Evolutionary conservation across 345 rosid species (phyloP).

Genomic region (Eucalyptus pumila): DNA sequence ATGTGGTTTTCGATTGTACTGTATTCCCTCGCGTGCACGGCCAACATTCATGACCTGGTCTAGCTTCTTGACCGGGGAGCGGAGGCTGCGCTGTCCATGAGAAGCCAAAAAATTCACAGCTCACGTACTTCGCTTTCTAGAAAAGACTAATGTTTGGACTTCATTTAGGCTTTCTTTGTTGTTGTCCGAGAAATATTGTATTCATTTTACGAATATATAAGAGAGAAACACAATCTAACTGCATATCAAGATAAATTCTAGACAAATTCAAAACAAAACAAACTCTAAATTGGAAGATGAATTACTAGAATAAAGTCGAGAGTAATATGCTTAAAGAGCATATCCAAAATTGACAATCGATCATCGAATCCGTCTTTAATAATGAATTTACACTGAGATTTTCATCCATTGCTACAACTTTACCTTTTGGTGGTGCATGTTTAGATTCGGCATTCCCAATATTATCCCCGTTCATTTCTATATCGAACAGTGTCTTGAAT

Average conservation of each 20-base stretch:
- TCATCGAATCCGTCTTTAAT: no score
- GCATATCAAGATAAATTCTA: no score
- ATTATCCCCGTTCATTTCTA: not conserved
- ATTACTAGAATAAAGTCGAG: no score
- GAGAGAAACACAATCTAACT: no score
- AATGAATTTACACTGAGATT: no score
- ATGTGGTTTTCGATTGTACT: not conserved
- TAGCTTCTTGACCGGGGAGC: not conserved
- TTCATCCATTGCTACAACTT: no score
- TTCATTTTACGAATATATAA: not conserved
- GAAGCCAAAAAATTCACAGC: not conserved
- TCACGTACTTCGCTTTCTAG: not conserved
- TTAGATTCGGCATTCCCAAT: no score
- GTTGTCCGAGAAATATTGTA: not conserved
- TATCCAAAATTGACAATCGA: fast-evolving
- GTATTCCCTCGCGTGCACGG: not conserved
- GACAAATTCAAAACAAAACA: no score
- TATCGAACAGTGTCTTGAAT: not conserved
- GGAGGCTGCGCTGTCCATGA: not conserved
- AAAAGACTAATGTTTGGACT: not conserved
- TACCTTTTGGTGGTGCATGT: no score
- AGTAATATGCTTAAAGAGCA: no score
- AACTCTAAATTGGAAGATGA: no score
- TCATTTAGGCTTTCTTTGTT: not conserved
- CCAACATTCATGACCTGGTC: not conserved